Conservation (phyloP, 208 protist species). For the Crithidia fasciculata region DNA sequence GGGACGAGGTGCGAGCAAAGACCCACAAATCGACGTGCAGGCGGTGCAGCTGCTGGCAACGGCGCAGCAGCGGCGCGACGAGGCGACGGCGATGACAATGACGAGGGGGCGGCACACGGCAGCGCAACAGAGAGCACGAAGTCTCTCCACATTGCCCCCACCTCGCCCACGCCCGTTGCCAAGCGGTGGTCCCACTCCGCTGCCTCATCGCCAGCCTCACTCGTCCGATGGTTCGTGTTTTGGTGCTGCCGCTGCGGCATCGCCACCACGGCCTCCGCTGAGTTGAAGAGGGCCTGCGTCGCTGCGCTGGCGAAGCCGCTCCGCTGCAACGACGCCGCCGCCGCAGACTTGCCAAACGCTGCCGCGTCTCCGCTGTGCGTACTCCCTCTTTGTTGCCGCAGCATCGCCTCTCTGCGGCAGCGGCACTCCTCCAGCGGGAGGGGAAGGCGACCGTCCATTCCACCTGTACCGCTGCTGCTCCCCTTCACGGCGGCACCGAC, state of each 20-base stretch:
- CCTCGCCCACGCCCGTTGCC: conserved; percentile 7
- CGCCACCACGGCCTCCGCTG: neutral
- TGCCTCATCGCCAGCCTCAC: neutral
- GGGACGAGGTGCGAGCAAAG: conserved; percentile 8
- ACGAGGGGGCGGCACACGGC: neutral
- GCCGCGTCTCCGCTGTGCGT: neutral
- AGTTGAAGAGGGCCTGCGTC: conserved; percentile 18
- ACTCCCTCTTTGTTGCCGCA: neutral
- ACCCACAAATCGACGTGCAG: conserved; percentile 5
- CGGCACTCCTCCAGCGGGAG: conserved; percentile 18
- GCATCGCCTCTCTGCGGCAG: neutral
- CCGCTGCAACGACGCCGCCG: conserved; percentile 12
- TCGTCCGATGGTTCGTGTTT: neutral
- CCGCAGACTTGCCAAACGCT: neutral
- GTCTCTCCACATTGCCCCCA: conserved; percentile 22
- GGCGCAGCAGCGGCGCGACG: neutral
- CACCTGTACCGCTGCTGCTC: neutral
- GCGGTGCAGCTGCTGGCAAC: neutral
- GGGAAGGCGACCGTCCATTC: neutral
- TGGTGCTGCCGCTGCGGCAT: neutral
- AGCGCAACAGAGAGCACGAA: conserved; percentile 13
- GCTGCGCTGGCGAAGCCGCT: conserved; percentile 25
- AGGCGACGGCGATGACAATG: neutral
- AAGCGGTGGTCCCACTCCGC: conserved; percentile 20
- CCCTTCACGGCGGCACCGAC: conserved; percentile 4